These are phyloP conservation scores for Scortechinia acanthostroma DNA, from an alignment of 2,329 filamentous ascomycete genomes.

Conservation along the genomic window DNA sequence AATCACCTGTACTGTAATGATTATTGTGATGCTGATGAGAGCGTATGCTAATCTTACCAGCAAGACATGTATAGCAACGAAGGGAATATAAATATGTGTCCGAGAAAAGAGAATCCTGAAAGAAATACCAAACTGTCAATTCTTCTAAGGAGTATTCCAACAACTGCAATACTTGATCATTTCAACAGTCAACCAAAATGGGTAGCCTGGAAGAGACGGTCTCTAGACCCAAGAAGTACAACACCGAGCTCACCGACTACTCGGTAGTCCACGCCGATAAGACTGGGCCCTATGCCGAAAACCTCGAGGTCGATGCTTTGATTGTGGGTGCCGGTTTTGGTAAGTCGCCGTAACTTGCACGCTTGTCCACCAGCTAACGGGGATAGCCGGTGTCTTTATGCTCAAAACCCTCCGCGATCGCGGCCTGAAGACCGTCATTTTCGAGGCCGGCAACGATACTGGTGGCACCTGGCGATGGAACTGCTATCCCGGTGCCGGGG, in stretches of 20 bases:
- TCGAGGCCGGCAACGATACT: constrained; percentile 39
- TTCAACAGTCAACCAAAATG: no score
- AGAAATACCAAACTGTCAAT: no score
- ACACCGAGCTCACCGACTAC: constrained; percentile 28
- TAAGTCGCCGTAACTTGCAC: constrained; percentile 10
- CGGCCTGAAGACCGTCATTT: constrained; percentile 36
- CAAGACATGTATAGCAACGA: no score
- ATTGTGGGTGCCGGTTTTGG: constrained; percentile 36
- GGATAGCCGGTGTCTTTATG: constrained; percentile 34
- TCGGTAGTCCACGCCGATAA: constrained; percentile 16
- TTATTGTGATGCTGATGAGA: no score
- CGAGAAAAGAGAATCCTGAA: no score
- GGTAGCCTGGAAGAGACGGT: no score
- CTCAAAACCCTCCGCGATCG: constrained; percentile 40
- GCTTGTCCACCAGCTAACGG: not conserved
- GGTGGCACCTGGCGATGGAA: constrained; percentile 51
- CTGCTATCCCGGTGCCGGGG: constrained; percentile 42
- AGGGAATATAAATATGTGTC: no score
- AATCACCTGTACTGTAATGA: no score
- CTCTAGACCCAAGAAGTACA: constrained; percentile 26
- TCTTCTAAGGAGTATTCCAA: no score
- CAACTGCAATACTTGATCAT: no score
- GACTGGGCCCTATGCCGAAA: constrained; percentile 28
- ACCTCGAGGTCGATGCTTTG: constrained; percentile 33
- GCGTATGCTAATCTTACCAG: no score